Evolutionary conservation across 306 rosid species (phyloP).

Genomic region (Vigna unguiculata): DNA sequence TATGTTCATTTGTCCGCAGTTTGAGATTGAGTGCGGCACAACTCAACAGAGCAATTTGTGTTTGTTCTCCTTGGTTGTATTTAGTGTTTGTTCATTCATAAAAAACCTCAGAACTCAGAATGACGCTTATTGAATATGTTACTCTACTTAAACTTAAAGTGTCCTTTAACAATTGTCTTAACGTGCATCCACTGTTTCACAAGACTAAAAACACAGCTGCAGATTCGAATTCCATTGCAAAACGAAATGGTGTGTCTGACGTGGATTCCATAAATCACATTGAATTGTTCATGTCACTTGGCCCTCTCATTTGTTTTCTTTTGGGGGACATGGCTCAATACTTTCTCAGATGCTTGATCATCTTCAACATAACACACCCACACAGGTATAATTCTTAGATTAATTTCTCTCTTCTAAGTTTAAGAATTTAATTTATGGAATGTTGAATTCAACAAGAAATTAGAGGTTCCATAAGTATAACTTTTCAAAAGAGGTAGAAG

Average conservation of each 20-base stretch:
- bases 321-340: conserved; percentile 20
- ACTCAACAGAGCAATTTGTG: conserved; percentile 17
- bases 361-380: too few relatives aligned
- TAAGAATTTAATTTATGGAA: background rate
- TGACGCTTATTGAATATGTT: background rate
- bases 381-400: too few relatives aligned
- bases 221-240: conserved; percentile 46
- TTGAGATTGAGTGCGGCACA: conserved; percentile 32
- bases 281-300: conserved; percentile 24
- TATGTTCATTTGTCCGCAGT: background rate
- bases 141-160: conserved; percentile 8
- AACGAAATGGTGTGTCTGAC: conserved; percentile 32
- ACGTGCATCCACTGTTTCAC: conserved; percentile 22
- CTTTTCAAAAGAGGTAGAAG: background rate
- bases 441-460: background rate
- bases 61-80: conserved; percentile 22
- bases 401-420: background rate
- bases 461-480: background rate
- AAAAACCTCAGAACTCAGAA: conserved; percentile 25
- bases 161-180: conserved; percentile 47
- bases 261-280: conserved; percentile 28
- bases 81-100: background rate
- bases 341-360: background rate
- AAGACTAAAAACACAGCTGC: conserved; percentile 13
- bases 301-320: conserved; percentile 36